A percentile compares a stretch with the other conserved stretches of the same genome.
These are phyloP conservation scores for Hydrangea macrophylla DNA, from an alignment of 148 eudicot genomes.

Conservation along the genomic window DNA sequence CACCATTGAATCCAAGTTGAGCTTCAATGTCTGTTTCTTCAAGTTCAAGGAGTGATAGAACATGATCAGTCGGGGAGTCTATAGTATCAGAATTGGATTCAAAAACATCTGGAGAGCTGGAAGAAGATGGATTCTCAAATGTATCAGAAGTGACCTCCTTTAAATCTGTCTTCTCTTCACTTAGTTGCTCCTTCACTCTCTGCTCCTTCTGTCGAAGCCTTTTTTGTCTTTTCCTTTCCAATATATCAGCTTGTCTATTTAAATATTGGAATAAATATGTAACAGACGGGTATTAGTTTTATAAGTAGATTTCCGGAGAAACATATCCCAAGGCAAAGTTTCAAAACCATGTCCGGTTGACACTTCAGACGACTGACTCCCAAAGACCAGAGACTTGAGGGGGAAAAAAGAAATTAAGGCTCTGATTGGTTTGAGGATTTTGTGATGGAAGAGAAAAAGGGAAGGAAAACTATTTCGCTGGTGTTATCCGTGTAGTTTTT, in stretches of 20 bases:
- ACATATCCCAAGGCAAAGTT: neutral
- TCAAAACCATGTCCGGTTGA: neutral
- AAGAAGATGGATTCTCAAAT: constrained; percentile 32
- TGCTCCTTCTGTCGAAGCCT: constrained; percentile 87
- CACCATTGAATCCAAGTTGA: constrained; percentile 30
- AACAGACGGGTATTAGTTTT: neutral
- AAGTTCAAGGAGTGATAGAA: constrained; percentile 29
- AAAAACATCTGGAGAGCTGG: constrained; percentile 30
- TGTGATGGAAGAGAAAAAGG: too few species aligned
- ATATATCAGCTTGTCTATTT: constrained; percentile 58
- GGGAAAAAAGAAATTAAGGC: too few species aligned
- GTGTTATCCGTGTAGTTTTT: too few species aligned
- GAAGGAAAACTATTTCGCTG: too few species aligned
- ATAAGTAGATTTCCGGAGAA: neutral
- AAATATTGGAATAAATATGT: neutral
- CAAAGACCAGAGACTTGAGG: too few species aligned
- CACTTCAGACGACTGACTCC: neutral
- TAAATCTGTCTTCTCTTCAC: constrained; percentile 32
- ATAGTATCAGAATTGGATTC: constrained; percentile 33
- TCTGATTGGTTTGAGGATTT: too few species aligned
- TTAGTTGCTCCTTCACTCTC: constrained; percentile 50
- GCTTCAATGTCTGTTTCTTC: constrained; percentile 33
- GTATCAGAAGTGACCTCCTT: constrained; percentile 24
- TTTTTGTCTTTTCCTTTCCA: constrained; percentile 71
- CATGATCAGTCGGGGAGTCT: constrained; percentile 24